Conservation (phyloP, 805 yeast genomes). For the Cyberlindnera lachancei region DNA sequence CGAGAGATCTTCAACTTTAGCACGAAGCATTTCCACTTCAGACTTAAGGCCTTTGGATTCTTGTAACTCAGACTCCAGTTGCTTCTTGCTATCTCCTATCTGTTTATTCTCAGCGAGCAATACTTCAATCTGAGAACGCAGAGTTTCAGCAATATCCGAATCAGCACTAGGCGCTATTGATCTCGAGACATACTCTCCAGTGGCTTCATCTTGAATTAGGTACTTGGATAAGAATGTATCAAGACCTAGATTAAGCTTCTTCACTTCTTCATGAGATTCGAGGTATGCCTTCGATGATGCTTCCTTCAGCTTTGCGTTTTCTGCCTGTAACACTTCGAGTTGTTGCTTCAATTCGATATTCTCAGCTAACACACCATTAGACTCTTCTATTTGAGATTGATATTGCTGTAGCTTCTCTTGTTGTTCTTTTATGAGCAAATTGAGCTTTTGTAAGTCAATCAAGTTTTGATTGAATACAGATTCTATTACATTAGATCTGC, state of each 20-base stretch:
- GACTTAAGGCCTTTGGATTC: constrained; percentile 5
- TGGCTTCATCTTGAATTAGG: constrained; percentile 12
- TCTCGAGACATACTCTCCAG: constrained; percentile 12
- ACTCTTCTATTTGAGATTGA: constrained; percentile 33
- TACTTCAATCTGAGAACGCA: constrained; percentile 53
- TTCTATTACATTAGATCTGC: constrained; percentile 39
- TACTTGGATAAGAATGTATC: constrained; percentile 23
- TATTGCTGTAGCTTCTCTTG: constrained; percentile 37
- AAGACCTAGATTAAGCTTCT: constrained; percentile 22
- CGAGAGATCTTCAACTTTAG: constrained; percentile 29
- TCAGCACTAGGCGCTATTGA: constrained; percentile 2
- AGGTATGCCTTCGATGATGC: constrained; percentile 22
- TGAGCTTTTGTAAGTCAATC: constrained; percentile 43
- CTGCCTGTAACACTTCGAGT: constrained; percentile 36
- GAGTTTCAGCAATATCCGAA: constrained; percentile 16
- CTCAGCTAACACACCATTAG: constrained; percentile 38
- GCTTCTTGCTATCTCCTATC: constrained; percentile 26
- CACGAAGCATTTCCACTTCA: constrained; percentile 24
- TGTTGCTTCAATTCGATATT: constrained; percentile 40
- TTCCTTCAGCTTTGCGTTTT: constrained; percentile 34
- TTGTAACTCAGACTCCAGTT: constrained; percentile 28
- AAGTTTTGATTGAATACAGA: constrained; percentile 47
- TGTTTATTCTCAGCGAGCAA: constrained; percentile 40
- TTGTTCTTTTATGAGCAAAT: constrained; percentile 47
- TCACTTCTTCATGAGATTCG: constrained; percentile 25